Base-by-base conservation (phyloP, 495 filamentous ascomycete genomes). In the Mycothermus thermophilus region DNA sequence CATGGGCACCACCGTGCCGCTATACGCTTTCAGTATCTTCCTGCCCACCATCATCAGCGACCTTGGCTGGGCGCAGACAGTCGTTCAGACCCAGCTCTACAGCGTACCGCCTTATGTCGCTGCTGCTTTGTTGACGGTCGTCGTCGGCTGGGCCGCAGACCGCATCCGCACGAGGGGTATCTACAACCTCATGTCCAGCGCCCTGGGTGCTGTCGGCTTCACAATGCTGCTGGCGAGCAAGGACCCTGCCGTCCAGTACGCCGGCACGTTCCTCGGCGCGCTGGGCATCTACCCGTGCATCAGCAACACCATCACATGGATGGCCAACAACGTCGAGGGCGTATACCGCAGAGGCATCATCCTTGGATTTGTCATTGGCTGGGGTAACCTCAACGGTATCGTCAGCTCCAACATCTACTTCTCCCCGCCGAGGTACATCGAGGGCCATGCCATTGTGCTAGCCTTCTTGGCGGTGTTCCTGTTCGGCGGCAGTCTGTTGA, bases 11-110 rank as follows among this genome's bases (percentile, higher is more conserved):
- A 59, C 66, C 46, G 74, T 73, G 71, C 66, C 83, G 11, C 70
- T 96, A 3, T 96, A 95, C 52, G 83, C 80, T 12, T 94, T 94
- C 55, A 82, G 79, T 4, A 69, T 96, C 5, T 94, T 96, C 57
- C 67, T 93, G 0, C 88, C 88, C 1, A 78, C 76, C 21, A 94
- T 94, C 51, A 80, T 96, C 47, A 58, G 51, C 20, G 67, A 78
- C 43, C 62, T 82, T n/a, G 88, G 87, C 20, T 93, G 80, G 38
- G 53, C 43, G 40, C 46, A 42, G 2, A 67, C 57, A 11, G 52
- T 67, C 3, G 80, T 81, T 4, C 69, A 59, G 1, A 74, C 83
- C 0, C 85, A 96, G 47, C 71, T 95, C 3, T 67, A 94, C 32
- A 78, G 72, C 14, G 88, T 95, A 0, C 86, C 88, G 3, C 86